Percentiles rank a stretch among this genome's conserved stretches.
Conservation (phyloP, 108 stramenopile genomes). For the Cafeteria roenbergensis region DNA sequence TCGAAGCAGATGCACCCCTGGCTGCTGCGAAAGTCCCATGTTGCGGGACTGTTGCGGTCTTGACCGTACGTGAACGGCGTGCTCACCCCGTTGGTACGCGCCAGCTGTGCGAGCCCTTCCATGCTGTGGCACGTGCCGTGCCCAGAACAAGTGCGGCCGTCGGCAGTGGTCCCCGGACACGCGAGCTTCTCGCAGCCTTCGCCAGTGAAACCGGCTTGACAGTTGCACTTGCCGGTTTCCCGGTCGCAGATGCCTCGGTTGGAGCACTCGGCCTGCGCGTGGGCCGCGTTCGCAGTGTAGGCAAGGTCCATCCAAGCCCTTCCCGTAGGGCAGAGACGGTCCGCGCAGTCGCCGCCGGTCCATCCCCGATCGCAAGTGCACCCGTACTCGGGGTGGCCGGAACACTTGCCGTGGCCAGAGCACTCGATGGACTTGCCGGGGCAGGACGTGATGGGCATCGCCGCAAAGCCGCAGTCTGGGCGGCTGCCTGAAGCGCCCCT, state of each 20-base stretch:
- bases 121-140: slow-evolving; percentile 44
- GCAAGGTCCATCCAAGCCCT: slow-evolving; percentile 43
- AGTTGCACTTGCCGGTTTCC: slow-evolving; percentile 34
- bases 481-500: slow-evolving; percentile 9
- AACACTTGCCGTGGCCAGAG: slow-evolving; percentile 40
- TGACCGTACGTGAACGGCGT: slow-evolving; percentile 24
- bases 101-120: slow-evolving; percentile 24
- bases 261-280: slow-evolving; percentile 36
- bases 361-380: slow-evolving; percentile 56
- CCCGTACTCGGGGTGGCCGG: slow-evolving; percentile 38
- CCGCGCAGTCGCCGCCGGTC: slow-evolving; percentile 59
- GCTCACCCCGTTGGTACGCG: slow-evolving; percentile 6
- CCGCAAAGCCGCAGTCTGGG: slow-evolving; percentile 13
- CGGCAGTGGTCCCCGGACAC: too few species aligned
- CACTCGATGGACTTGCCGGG: slow-evolving; percentile 36
- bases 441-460: slow-evolving; percentile 6
- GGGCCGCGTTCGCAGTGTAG: slow-evolving; percentile 27
- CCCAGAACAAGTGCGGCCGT: too few species aligned
- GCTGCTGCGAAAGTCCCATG: slow-evolving; percentile 20
- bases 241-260: slow-evolving; percentile 40
- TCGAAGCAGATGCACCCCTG: slow-evolving; percentile 42
- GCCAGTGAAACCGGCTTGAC: slow-evolving; percentile 40
- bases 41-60: slow-evolving; percentile 17
- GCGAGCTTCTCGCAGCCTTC: slow-evolving; percentile 42
- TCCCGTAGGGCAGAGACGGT: slow-evolving; percentile 36